phyloP scores from a whole-genome alignment of 179 eudicot genomes.

The Spinacia oleracea region DNA sequence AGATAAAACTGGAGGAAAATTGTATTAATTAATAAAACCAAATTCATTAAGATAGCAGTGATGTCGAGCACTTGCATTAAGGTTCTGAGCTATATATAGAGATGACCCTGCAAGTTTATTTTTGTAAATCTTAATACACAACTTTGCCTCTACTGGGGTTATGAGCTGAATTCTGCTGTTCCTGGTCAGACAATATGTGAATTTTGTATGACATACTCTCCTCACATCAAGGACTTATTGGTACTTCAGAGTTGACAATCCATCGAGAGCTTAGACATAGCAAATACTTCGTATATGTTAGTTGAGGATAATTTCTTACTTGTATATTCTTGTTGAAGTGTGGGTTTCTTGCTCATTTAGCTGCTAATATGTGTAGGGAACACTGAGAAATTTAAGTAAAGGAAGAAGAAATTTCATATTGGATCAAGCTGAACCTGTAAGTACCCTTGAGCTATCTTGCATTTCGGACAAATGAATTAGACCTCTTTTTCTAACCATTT shows the following conservation, averaged over 20 bases:
- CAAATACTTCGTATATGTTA: neutral
- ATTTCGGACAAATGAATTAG: neutral
- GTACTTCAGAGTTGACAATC: neutral
- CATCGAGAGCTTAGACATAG: neutral
- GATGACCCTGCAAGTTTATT: neutral
- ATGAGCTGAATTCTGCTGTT: neutral
- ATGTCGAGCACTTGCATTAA: neutral
- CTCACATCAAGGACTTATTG: neutral
- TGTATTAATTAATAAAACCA: neutral
- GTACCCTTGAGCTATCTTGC: constrained; percentile 12
- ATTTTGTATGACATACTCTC: neutral
- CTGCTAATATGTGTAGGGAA: constrained; percentile 22
- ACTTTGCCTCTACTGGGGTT: neutral
- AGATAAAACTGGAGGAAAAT: neutral
- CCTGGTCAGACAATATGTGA: neutral
- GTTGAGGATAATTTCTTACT: neutral
- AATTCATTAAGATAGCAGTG: neutral
- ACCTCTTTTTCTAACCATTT: neutral
- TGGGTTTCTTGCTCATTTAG: constrained; percentile 10
- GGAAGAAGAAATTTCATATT: constrained; percentile 21
- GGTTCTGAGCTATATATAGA: neutral
- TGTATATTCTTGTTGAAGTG: neutral
- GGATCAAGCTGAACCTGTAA: constrained; percentile 28
- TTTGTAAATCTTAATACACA: neutral
- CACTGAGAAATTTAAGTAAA: constrained; percentile 26